phyloP scores from a whole-genome alignment of 805 yeast genomes.

The Starmerella cellae region DNA sequence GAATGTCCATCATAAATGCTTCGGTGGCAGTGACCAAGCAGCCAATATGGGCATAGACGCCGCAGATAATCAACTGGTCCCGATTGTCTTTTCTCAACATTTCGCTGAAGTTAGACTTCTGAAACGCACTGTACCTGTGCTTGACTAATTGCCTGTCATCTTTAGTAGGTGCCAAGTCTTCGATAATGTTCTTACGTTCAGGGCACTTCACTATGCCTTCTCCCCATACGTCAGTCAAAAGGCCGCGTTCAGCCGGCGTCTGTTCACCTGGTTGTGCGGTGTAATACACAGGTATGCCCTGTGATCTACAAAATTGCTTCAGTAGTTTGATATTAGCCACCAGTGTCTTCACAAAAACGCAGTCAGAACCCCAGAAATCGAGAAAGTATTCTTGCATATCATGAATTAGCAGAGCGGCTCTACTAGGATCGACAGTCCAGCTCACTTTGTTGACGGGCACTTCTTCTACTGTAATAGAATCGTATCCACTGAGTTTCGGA shows the following conservation, averaged over 20 bases:
- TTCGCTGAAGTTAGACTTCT: conserved; percentile 5
- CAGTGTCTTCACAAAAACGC: conserved; percentile 5
- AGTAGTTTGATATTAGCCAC: conserved; percentile 4
- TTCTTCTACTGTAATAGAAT: conserved; percentile 1
- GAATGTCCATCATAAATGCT: conserved; percentile 16
- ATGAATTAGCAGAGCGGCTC: conserved; percentile 14
- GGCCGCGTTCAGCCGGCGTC: conserved; percentile 10
- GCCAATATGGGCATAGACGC: conserved; percentile 17
- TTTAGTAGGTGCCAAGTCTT: conserved; percentile 7
- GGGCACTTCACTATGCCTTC: conserved; percentile 10
- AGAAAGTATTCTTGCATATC: conserved; percentile 17
- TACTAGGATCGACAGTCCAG: conserved; percentile 11
- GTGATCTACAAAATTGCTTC: conserved; percentile 6
- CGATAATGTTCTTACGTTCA: conserved; percentile 2
- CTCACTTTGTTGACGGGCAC: conserved; percentile 10
- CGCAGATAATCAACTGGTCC: conserved; percentile 15
- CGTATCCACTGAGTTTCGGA: conserved; percentile 9
- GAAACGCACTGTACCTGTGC: conserved; percentile 15
- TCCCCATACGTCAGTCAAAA: conserved; percentile 16
- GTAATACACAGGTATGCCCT: conserved; percentile 14
- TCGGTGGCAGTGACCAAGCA: conserved; percentile 14
- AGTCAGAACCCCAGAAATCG: conserved; percentile 13
- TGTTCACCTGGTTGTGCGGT: conserved; percentile 16
- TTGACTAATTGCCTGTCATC: conserved; percentile 9
- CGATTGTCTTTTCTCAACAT: conserved; percentile 4